Percentiles rank a stretch among this genome's conserved stretches.
Evolutionary conservation across 768 basidiomycete species (phyloP).

Genomic region (Tephrocybe sp.): DNA sequence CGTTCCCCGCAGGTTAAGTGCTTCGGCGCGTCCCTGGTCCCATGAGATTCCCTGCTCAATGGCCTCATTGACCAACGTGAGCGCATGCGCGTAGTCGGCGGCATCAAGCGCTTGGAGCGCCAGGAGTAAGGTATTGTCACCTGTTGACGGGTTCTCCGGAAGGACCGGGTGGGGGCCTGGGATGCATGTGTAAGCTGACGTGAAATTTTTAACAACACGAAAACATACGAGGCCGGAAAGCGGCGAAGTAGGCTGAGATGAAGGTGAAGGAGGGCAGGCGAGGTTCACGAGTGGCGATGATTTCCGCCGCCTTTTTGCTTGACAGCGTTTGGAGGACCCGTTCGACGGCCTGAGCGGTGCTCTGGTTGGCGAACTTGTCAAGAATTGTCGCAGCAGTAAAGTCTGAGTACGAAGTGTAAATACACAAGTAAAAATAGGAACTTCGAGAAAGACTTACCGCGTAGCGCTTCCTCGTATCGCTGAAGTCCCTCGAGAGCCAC

Average conservation of each 20-base stretch:
- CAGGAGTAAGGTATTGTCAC: conserved; percentile 80
- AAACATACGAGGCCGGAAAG: conserved; percentile 83
- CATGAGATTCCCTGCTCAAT: conserved; percentile 84
- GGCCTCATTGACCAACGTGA: conserved; percentile 80
- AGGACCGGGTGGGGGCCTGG: conserved; percentile 68
- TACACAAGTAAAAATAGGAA: not conserved
- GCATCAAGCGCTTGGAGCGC: conserved; percentile 85
- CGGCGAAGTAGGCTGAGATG: conserved; percentile 93
- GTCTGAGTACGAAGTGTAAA: too few relatives aligned
- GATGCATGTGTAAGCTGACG: not conserved
- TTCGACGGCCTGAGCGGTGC: conserved; percentile 80
- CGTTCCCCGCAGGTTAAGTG: conserved; percentile 90
- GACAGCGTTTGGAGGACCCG: conserved; percentile 89
- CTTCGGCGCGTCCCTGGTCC: conserved; percentile 77
- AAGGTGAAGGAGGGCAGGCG: conserved; percentile 89
- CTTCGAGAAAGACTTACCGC: conserved; percentile 49
- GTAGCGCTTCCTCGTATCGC: conserved; percentile 71
- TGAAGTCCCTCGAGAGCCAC: conserved; percentile 79
- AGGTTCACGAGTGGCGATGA: conserved; percentile 71
- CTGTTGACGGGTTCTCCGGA: conserved; percentile 73
- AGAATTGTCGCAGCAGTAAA: conserved; percentile 97
- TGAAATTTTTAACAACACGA: not conserved
- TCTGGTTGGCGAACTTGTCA: conserved; percentile 86
- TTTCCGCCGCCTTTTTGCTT: conserved; percentile 66
- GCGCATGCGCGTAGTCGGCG: conserved; percentile 79